Base-by-base conservation (phyloP, 2,329 filamentous ascomycete genomes). In the Alternaria brassicae region DNA sequence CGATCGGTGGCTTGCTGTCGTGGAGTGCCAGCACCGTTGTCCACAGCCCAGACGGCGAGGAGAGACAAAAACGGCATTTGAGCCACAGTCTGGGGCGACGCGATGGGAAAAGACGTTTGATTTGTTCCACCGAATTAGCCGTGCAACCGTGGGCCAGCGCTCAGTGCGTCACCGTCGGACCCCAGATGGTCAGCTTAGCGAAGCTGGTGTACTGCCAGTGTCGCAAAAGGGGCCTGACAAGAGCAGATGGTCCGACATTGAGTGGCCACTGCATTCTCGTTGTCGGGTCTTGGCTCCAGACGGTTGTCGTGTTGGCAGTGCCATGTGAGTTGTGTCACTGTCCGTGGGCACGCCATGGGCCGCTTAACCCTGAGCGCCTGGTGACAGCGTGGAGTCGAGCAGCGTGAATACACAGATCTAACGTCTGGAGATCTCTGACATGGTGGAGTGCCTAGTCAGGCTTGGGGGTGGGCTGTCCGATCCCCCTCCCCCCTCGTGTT, bases 231-330 rank as follows among this genome's bases (percentile, higher is more conserved):
- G 58, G 52, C 62, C 62, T 66, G 62, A 66, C 62, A 66, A 60
- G 55, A 57, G 56, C 45, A 49, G 45, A 52, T 44, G 41, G 56
- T 59, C 37, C 42, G 53, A 58, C 54, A 44, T 37, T 48, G 25
- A 34, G 63, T 47, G 55, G 28, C 37, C 62, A 67, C 60, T 32
- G 60, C 62, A 61, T 66, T 61, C 54, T 61, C 60, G 57, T 63
- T 48, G 32, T 54, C 28, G 32, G 19, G 56, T n/a, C 60, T 61
- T 62, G 60, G 65, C 56, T 53, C 39, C 10, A 56, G 52, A 61
- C 54, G 55, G 66, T 65, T 65, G 67, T 66, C 68, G 66, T 66
- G 67, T 60, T 70, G 67, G 69, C 66, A 65, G 60, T 62, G 63
- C 68, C 69, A 62, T 62, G 63, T 57, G 62, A 59, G 59, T 52